Base-by-base conservation (phyloP, 208 protist genomes). In the Acanthamoeba lenticulata region DNA sequence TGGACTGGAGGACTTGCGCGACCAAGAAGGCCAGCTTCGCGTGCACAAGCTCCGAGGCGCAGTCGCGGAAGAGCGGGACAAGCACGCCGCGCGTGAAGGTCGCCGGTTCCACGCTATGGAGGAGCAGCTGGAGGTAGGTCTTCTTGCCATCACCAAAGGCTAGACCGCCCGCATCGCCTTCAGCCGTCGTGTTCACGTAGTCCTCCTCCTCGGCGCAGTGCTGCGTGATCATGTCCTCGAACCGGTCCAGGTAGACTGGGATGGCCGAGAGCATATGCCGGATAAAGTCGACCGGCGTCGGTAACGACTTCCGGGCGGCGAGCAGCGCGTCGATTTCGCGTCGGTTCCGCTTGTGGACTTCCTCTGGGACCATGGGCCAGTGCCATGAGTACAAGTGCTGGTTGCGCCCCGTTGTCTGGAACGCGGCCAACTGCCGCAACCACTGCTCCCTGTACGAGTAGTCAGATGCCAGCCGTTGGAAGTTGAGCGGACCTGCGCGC, bases 1-100 rank as follows among this genome's bases (percentile, higher is more conserved):
- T 86, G 44, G 77, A 86, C 34, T 86, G 77, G 27, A 86, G 29
- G 0, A 86, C 44, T 38, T 86, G 77, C 0, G 77, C 77, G 17
- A 86, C 77, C 2, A 86, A 38, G n/a, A 86, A 86, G 13, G 77
- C 38, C 77, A 86, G 45, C 77, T 86, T 86, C 0, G 77, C 77
- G 5, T 57, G 38, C 17, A 38, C 34, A 1, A 86, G 27, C 19
- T 57, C 45, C 38, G 77, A 86, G 11, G 13, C 21, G 44, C 77
- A 44, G n/a, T 86, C 36, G 29, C 52, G 44, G 52, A 86, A 86
- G 4, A 86, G 29, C 19, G 77, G 36, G 38, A 86, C 9, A 21
- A n/a, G 52, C 67, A 86, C 77, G 9, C 52, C 77, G 15, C n/a
- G 29, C 4, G 44, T 17, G 32, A 86, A 86, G 1, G 77, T 17